phyloP scores from a whole-genome alignment of 1,139 yeast genomes.

The Suhomyces atakaporum region DNA sequence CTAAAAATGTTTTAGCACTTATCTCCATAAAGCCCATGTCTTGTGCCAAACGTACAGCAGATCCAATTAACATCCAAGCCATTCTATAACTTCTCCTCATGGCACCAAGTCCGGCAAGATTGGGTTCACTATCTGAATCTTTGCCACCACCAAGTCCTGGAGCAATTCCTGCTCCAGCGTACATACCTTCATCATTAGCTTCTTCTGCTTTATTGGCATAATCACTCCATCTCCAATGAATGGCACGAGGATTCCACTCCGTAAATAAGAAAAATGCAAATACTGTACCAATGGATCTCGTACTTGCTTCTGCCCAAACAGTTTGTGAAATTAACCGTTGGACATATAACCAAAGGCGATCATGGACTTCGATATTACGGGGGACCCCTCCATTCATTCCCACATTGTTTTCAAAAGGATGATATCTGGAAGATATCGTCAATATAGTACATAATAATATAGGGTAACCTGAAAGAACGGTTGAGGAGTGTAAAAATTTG shows the following conservation, averaged over 20 bases:
- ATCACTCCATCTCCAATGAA: slow-evolving; percentile 86
- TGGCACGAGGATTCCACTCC: slow-evolving; percentile 95
- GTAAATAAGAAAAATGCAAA: slow-evolving; percentile 84
- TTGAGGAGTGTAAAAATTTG: slow-evolving; percentile 64
- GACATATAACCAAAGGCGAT: slow-evolving; percentile 78
- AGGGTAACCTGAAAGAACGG: slow-evolving; percentile 74
- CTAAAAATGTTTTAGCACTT: slow-evolving; percentile 72
- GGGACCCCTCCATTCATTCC: slow-evolving; percentile 35
- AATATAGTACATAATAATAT: slow-evolving; percentile 76
- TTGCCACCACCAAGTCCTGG: slow-evolving; percentile 12
- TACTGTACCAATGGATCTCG: slow-evolving; percentile 83
- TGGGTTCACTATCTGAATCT: slow-evolving; percentile 37
- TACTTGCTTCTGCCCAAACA: slow-evolving; percentile 93
- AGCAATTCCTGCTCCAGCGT: slow-evolving; percentile 8
- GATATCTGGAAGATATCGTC: slow-evolving; percentile 78
- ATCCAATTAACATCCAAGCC: slow-evolving; percentile 94
- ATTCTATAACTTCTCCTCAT: slow-evolving; percentile 83
- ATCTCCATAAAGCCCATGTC: slow-evolving; percentile 81
- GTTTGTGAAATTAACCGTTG: slow-evolving; percentile 82
- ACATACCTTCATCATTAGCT: slow-evolving; percentile 17
- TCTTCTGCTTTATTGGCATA: slow-evolving; percentile 69
- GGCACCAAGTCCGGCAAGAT: slow-evolving; percentile 77
- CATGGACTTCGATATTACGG: slow-evolving; percentile 67
- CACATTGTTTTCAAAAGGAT: slow-evolving; percentile 48
- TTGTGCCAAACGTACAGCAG: slow-evolving; percentile 83